Evolutionary conservation across 805 yeast species (phyloP).

Genomic region (Blastobotrys chiropterorum): DNA sequence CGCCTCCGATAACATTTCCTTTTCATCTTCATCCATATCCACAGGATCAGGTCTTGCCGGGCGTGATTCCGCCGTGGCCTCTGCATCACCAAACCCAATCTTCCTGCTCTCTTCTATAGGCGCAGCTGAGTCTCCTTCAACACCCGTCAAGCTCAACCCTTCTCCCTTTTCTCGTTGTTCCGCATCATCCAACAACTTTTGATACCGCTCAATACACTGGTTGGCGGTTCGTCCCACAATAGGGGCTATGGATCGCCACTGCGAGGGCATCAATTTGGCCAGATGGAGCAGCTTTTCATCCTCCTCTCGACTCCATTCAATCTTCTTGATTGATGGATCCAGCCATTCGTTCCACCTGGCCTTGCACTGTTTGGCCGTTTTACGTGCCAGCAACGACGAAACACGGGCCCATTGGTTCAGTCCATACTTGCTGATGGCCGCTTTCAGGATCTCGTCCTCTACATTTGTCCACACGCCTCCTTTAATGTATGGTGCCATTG

Average conservation of each 20-base stretch:
- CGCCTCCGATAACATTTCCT: conserved; percentile 93
- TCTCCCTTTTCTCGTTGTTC: conserved; percentile 30
- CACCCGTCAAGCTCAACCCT: conserved; percentile 41
- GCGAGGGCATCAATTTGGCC: conserved; percentile 75
- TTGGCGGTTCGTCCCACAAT: conserved; percentile 79
- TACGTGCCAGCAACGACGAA: conserved; percentile 75
- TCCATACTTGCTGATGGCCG: conserved; percentile 91
- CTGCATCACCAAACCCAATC: conserved; percentile 48
- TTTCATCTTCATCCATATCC: conserved; percentile 79
- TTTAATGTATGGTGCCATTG: conserved; percentile 60
- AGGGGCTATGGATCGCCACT: conserved; percentile 89
- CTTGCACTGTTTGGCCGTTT: conserved; percentile 87
- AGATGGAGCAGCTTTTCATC: conserved; percentile 64
- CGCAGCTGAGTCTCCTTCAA: conserved; percentile 40
- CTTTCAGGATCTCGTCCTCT: conserved; percentile 80
- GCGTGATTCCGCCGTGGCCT: conserved; percentile 65
- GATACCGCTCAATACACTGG: conserved; percentile 81
- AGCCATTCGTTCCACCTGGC: conserved; percentile 89
- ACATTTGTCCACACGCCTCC: conserved; percentile 88
- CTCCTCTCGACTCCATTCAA: conserved; percentile 68
- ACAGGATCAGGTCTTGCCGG: conserved; percentile 79
- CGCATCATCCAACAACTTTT: conserved; percentile 54
- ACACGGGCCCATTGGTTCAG: conserved; percentile 92
- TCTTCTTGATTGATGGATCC: conserved; percentile 60
- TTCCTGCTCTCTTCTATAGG: conserved; percentile 35